These are phyloP conservation scores for Dothidotthia symphoricarpi DNA, from an alignment of 2,329 filamentous ascomycete genomes.

Conservation along the genomic window DNA sequence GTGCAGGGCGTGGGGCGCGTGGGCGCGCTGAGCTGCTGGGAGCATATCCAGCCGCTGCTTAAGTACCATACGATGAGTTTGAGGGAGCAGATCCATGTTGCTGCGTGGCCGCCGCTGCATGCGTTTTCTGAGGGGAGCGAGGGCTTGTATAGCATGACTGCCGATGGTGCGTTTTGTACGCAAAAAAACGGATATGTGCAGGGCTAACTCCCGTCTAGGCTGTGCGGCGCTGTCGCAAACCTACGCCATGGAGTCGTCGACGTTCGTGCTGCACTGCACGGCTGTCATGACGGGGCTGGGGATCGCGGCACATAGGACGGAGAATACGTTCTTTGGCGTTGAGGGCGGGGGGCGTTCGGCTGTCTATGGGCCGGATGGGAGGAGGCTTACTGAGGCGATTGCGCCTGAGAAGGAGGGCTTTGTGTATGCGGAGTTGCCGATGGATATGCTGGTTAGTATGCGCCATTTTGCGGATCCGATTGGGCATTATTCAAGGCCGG, in stretches of 20 bases:
- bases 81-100: constrained; percentile 43
- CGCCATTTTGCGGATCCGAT: constrained; percentile 48
- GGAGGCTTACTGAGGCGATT: constrained; percentile 45
- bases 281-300: constrained; percentile 49
- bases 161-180: constrained; percentile 26
- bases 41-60: constrained; percentile 45
- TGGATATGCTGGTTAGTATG: constrained; percentile 45
- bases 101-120: constrained; percentile 44
- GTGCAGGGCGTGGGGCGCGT: constrained; percentile 31
- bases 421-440: constrained; percentile 53
- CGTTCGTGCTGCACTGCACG: constrained; percentile 57
- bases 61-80: constrained; percentile 45
- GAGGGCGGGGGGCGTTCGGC: constrained; percentile 50
- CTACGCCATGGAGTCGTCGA: constrained; percentile 57
- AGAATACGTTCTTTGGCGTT: constrained; percentile 44
- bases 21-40: constrained; percentile 42
- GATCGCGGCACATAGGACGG: constrained; percentile 46
- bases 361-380: constrained; percentile 55
- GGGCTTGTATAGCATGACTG: constrained; percentile 40
- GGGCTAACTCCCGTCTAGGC: constrained; percentile 1
- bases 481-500: constrained; percentile 54
- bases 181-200: background rate
- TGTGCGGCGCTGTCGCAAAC: constrained; percentile 47
- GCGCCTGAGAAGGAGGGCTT: constrained; percentile 49
- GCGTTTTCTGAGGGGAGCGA: constrained; percentile 27